Evolutionary conservation across 176 grass and related monocot genomes (phyloP).

Genomic region (Poa annua): DNA sequence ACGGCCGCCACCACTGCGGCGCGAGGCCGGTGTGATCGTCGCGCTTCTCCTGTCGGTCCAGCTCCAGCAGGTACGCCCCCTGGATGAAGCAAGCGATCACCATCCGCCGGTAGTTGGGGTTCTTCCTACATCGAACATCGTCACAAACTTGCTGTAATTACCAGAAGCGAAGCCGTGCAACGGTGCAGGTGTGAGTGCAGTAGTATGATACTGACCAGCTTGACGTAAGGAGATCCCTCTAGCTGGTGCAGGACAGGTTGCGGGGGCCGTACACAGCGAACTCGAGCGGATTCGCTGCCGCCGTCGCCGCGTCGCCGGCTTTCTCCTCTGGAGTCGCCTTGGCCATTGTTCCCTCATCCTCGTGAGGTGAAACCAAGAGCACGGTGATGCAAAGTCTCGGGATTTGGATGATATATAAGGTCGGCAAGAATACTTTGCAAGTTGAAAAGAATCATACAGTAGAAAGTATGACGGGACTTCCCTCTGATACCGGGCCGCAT

Average conservation of each 20-base stretch:
- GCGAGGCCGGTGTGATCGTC: constrained; percentile 62
- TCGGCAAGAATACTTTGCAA: constrained; percentile 34
- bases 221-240: constrained; percentile 70
- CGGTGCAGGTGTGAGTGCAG: constrained; percentile 4
- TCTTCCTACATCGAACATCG: constrained; percentile 54
- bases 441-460: constrained; percentile 43
- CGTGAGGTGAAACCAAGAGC: constrained; percentile 4
- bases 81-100: constrained; percentile 92
- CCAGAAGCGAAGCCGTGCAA: background rate
- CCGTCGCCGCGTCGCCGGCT: background rate
- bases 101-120: constrained; percentile 70
- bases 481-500: too few species aligned
- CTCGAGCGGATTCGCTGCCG: constrained; percentile 43
- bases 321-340: constrained; percentile 27
- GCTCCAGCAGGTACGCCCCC: constrained; percentile 75
- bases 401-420: background rate
- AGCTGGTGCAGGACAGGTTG: constrained; percentile 59
- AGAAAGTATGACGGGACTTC: too few species aligned
- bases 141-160: background rate
- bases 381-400: constrained; percentile 4
- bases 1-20: constrained; percentile 81
- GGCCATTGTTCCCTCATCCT: constrained; percentile 18
- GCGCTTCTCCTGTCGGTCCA: constrained; percentile 75
- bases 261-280: constrained; percentile 69
- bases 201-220: constrained; percentile 54